Evolutionary conservation across 1,284 basidiomycete species (phyloP).

Genomic region (Erythrobasidium hasegawianum): DNA sequence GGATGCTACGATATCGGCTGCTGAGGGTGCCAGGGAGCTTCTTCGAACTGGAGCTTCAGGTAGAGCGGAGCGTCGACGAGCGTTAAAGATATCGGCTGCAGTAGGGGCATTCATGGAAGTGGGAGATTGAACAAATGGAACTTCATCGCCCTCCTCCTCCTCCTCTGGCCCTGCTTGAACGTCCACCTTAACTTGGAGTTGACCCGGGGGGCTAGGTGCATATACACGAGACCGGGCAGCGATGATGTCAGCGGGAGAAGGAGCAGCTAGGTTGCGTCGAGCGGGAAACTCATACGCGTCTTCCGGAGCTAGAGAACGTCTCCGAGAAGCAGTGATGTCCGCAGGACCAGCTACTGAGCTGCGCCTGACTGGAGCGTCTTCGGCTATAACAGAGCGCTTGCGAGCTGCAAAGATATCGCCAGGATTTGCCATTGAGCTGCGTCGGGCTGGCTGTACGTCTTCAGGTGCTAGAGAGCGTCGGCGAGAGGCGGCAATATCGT

Average conservation of each 20-base stretch:
- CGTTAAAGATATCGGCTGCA: constrained; percentile 4
- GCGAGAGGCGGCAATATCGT: constrained; percentile 26
- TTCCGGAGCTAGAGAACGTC: constrained; percentile 9
- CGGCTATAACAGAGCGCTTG: constrained; percentile 4
- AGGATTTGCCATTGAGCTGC: constrained; percentile 27
- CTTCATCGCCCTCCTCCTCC: not conserved
- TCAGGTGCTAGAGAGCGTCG: constrained; percentile 16
- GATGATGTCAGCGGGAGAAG: not conserved
- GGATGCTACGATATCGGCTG: constrained; percentile 5
- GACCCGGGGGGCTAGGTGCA: not conserved
- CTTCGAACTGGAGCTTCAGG: not conserved
- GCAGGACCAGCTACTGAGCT: constrained; percentile 27
- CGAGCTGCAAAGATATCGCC: constrained; percentile 25
- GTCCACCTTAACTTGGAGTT: not conserved
- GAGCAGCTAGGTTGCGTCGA: not conserved
- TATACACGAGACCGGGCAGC: not conserved
- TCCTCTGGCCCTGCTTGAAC: too few species aligned
- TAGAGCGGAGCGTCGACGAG: constrained; percentile 16
- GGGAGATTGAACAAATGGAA: not conserved
- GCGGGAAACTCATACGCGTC: not conserved
- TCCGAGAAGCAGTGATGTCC: constrained; percentile 23
- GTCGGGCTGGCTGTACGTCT: constrained; percentile 1
- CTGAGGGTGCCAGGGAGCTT: not conserved
- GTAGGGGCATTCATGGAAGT: not conserved
- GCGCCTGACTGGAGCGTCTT: constrained; percentile 7